Evolutionary conservation across 2,329 filamentous ascomycete species (phyloP), one percentile per base, ranked within the genome.

Genomic region (Coleophoma crateriformis): DNA sequence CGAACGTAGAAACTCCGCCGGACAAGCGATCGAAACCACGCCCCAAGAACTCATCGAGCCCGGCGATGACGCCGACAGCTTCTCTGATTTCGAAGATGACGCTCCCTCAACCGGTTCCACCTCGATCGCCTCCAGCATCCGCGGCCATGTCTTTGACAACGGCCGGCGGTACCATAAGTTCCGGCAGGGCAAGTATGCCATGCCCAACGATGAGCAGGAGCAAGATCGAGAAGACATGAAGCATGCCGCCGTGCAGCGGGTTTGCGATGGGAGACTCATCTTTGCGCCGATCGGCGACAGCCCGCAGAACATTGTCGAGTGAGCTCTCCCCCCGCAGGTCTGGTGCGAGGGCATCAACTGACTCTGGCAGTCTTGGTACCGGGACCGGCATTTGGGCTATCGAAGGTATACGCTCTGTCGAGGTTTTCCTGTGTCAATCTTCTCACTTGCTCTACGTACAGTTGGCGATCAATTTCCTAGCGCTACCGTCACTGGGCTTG

Each of bases 311-410:
- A 60, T 63, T 17, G 43, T 63, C 1, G 61, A 64, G 41, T 27
- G 27, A 27, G 27, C 27, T 7, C 4, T 27, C 27, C 27, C 19
- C 8, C 6, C 3, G 27, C 6, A 3, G 6, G 6, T 27, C 27
- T 27, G 27, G 8, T 7, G 3, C 27, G 7, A 27, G 27, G 6
- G 27, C 27, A 27, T 27, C 27, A 7, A 27, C 27, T 27, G 27
- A 27, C 6, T 27, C 27, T 27, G 3, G 8, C 27, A 27, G 27
- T 27, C 27, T 27, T 27, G 40, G 40, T 40, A 77, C 74, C 10
- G 75, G 75, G 12, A 76, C 74, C 11, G 75, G 74, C 1, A 80
- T 80, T 63, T 87, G 84, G 84, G 81, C 82, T 12, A 82, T 88
- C 50, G 55, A 64, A 34, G 61, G 40, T 43, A n/a, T 19, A 20